Base-by-base conservation (phyloP, 2,329 filamentous ascomycete genomes). In the Mycocentrospora acerina region DNA sequence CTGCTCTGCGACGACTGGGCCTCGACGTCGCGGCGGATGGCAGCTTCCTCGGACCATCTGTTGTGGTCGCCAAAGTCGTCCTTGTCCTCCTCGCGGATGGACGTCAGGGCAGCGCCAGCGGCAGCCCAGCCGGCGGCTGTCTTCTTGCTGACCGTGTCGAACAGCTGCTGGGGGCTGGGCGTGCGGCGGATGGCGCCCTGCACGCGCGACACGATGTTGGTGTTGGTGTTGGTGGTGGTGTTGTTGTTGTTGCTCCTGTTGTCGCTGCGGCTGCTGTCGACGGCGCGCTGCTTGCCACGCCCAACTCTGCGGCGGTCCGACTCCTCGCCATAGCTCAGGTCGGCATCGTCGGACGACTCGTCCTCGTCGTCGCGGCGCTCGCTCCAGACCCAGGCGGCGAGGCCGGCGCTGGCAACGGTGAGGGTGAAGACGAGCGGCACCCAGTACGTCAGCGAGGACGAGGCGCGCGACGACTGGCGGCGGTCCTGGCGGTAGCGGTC, bases 311-410 rank as follows among this genome's bases (percentile, higher is more conserved):
- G 15, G 30, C 19, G 15, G 30, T 28, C 44, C 35, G 12, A 38
- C 40, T 67, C 63, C 37, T 74, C 74, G 38, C 75, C 74, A 55
- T 68, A 68, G 19, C 60, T 63, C 29, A 68, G 61, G 35, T 70
- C 57, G 36, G 82, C 79, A 13, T 58, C 55, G 47, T 77, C 75
- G 46, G 82, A 77, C 40, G 80, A 77, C 36, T 82, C 79, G 18
- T 90, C 84, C 36, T 88, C 84, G 42, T 84, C 80, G 51, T 87
- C 84, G 59, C 78, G 81, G 59, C 88, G 85, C 71, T 95, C 90
- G 66, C 86, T 94, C 90, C 90, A 95, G 44, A 90, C 82, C 91
- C 91, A 97, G 40, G 89, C 89, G 35, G 85, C 90, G 32, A 95
- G 72, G 24, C 90, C 90, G 38, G 87, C 83, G 15, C 90, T 89